Conservation (phyloP, 495 filamentous ascomycete species). For the Neurospora sp. region DNA sequence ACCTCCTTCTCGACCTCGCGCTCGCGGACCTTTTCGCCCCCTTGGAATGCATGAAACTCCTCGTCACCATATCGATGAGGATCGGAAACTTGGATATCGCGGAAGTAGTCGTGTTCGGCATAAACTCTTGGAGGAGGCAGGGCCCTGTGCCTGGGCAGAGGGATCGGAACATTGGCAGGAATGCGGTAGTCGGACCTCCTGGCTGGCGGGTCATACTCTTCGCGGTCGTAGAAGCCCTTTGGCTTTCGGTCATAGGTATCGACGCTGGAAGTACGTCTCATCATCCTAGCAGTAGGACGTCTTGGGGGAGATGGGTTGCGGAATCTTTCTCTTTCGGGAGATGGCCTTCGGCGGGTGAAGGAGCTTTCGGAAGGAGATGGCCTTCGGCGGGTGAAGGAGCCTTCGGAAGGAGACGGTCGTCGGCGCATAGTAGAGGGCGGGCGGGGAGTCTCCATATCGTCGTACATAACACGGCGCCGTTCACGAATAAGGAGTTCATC, state of each 20-base stretch:
- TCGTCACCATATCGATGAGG: conserved; percentile 59
- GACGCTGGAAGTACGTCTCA: conserved; percentile 36
- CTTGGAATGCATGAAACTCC: conserved; percentile 43
- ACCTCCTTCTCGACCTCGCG: conserved; percentile 41
- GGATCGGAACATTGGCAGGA: conserved; percentile 42
- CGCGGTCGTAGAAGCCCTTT: conserved; percentile 37
- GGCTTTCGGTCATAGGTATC: conserved; percentile 42
- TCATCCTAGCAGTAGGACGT: conserved; percentile 11
- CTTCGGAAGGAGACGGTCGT: conserved; percentile 17
- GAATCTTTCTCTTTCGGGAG: conserved; percentile 25
- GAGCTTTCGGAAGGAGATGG: conserved; percentile 21
- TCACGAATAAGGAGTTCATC: conserved; percentile 26
- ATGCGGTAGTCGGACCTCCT: conserved; percentile 30
- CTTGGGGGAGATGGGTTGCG: conserved; percentile 29
- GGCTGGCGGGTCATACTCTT: conserved; percentile 36
- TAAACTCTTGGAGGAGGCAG: conserved; percentile 40
- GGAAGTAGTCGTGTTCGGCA: conserved; percentile 39
- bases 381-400: conserved; percentile 19
- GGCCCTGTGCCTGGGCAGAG: conserved; percentile 38
- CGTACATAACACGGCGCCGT: conserved; percentile 26
- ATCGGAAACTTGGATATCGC: conserved; percentile 59
- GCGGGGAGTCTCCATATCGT: conserved; percentile 24
- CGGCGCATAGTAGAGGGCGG: not conserved
- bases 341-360: conserved; percentile 19
- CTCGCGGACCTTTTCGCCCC: conserved; percentile 28